A percentile compares a stretch with the other conserved stretches of the same genome.
These are phyloP conservation scores for Emergomyces africanus DNA, from an alignment of 2,329 filamentous ascomycete species.

Conservation along the genomic window DNA sequence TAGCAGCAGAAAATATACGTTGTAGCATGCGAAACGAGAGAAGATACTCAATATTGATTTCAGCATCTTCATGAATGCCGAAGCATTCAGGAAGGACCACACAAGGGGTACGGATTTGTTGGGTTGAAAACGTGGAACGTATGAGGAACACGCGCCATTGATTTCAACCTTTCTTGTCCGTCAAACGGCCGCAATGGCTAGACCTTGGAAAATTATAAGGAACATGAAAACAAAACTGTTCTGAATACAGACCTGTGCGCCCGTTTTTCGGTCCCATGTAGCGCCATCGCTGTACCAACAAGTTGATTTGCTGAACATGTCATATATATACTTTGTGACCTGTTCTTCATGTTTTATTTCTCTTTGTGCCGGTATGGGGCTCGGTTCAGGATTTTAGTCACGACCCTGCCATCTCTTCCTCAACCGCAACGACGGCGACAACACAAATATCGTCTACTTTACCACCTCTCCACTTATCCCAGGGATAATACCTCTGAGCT, in stretches of 20 bases:
- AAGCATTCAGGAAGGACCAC: background rate
- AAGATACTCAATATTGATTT: background rate
- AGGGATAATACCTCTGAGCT: conserved; percentile 74
- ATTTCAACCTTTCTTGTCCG: background rate
- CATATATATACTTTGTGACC: background rate
- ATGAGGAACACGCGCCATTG: background rate
- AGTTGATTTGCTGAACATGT: background rate
- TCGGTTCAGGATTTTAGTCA: background rate
- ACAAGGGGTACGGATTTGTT: background rate
- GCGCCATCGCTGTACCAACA: background rate
- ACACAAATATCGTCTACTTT: conserved; percentile 96
- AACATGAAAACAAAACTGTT: background rate
- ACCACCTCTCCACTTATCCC: conserved; percentile 78
- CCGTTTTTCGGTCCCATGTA: background rate
- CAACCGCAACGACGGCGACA: conserved; percentile 63
- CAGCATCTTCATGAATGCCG: background rate
- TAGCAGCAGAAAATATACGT: background rate
- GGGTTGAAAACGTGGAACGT: background rate
- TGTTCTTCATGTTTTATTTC: background rate
- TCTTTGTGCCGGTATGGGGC: background rate
- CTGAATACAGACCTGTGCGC: background rate
- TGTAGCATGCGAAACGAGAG: background rate
- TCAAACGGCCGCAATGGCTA: background rate
- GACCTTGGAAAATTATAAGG: background rate
- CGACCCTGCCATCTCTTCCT: conserved; percentile 29